Conservation (phyloP, 805 yeast genomes). For the Hemisphaericaspora nanyangensis region DNA sequence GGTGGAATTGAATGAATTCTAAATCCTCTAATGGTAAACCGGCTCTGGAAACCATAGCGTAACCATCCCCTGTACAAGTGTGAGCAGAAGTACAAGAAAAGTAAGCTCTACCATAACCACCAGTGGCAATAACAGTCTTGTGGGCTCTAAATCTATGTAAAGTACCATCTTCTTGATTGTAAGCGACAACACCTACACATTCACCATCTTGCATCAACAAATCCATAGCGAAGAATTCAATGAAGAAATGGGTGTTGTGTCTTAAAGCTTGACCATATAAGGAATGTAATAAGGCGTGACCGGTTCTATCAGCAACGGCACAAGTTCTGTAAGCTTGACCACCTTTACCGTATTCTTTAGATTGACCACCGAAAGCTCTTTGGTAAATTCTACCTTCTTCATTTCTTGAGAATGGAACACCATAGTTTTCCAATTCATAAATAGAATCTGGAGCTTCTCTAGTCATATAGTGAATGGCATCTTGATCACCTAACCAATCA, state of each 20-base stretch:
- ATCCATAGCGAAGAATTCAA: slow-evolving; percentile 95
- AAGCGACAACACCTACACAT: slow-evolving; percentile 95
- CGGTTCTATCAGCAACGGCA: slow-evolving; percentile 99
- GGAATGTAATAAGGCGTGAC: slow-evolving; percentile 94
- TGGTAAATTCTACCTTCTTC: slow-evolving; percentile 96
- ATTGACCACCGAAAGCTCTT: slow-evolving; percentile 98
- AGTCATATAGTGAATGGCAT: slow-evolving; percentile 98
- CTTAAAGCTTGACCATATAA: slow-evolving; percentile 94
- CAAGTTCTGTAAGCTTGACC: slow-evolving; percentile 99
- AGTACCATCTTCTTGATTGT: slow-evolving; percentile 98
- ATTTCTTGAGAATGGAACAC: slow-evolving; percentile 97
- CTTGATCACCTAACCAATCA: slow-evolving; percentile 99
- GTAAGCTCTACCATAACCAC: slow-evolving; percentile 98
- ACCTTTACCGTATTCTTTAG: slow-evolving; percentile 93
- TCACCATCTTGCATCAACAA: slow-evolving; percentile 91
- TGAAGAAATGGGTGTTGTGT: slow-evolving; percentile 96
- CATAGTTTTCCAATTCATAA: slow-evolving; percentile 95
- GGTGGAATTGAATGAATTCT: slow-evolving; percentile 98
- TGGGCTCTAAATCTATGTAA: slow-evolving; percentile 96
- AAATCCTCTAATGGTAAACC: slow-evolving; percentile 96
- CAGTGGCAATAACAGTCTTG: slow-evolving; percentile 95
- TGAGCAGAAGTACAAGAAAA: slow-evolving; percentile 99
- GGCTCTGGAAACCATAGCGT: slow-evolving; percentile 97
- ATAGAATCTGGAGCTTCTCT: slow-evolving; percentile 95
- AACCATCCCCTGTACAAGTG: slow-evolving; percentile 99